A percentile compares a stretch with the other conserved stretches of the same genome.
Conservation (phyloP, 2,329 filamentous ascomycete species). For the Madurella mycetomatis region DNA sequence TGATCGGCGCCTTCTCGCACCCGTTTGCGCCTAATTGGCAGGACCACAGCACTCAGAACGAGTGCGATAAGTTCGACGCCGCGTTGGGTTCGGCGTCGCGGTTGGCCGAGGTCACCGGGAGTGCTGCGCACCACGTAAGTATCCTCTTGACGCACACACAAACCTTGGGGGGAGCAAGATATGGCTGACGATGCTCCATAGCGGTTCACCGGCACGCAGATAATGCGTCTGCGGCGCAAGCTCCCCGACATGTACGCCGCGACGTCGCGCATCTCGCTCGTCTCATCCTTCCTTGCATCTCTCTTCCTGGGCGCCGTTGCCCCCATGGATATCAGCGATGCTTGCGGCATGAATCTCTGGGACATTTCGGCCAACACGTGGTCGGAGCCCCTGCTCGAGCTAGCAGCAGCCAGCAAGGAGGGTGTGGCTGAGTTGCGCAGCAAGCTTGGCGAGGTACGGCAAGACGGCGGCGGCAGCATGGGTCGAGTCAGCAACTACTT, state of each 20-base stretch:
- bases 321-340: conserved; percentile 89
- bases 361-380: conserved; percentile 73
- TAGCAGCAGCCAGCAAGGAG: conserved; percentile 62
- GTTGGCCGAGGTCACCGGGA: conserved; percentile 78
- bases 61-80: conserved; percentile 85
- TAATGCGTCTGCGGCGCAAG: conserved; percentile 77
- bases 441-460: conserved; percentile 76
- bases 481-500: conserved; percentile 78
- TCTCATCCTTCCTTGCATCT: conserved; percentile 92
- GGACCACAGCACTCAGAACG: conserved; percentile 86
- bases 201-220: conserved; percentile 97
- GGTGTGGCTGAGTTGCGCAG: conserved; percentile 58
- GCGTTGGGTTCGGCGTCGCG: conserved; percentile 61
- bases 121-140: conserved; percentile 87
- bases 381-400: conserved; percentile 68
- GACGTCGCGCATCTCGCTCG: conserved; percentile 82
- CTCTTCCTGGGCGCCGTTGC: conserved; percentile 81
- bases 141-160: neutral
- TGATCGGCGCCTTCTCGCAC: conserved; percentile 71
- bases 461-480: conserved; percentile 75
- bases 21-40: conserved; percentile 96
- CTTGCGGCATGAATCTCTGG: conserved; percentile 96
- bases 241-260: conserved; percentile 75
- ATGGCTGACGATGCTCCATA: conserved; percentile 32
- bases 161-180: no score